Evolutionary conservation across 1,139 yeast genomes (phyloP), one percentile per base, ranked within the genome.

Genomic region (Taphrina betulina): DNA sequence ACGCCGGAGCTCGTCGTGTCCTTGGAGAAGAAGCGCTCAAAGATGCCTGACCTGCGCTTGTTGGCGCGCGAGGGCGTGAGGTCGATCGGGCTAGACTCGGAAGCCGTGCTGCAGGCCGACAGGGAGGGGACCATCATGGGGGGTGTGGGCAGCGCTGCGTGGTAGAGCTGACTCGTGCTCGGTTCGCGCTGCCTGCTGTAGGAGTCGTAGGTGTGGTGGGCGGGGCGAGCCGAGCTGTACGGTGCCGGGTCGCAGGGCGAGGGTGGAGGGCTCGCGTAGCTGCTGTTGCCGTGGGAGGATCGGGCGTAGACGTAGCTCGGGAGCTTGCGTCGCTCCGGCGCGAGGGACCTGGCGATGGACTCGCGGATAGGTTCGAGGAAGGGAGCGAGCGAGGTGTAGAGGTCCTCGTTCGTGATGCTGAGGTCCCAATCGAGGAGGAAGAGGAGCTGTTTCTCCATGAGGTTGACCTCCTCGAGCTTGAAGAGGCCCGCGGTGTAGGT

Each of bases 391-490:
- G 82, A 82, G 53, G 75, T 71, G 58, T 81, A 73, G 61, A 92
- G 76, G 65, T 92, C 97, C 48, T 78, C 76, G 64, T 81, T 82
- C 43, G 79, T 73, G 58, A 92, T 81, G 44, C 78, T 74, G 55
- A 90, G 73, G 65, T 87, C 82, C 97, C 97, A 92, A 64, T 86
- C 83, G 60, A 92, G 77, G 63, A 88, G 80, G 50, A 78, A 80
- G 56, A 90, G 79, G 63, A 92, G 75, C 71, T 92, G 97, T 63
- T 89, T 77, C 72, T 92, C 98, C 66, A 95, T 87, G 67, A 89
- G 81, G 71, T 92, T 92, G 58, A 92, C 90, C 67, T 92, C 97
- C 26, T 77, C 77, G 50, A 85, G 73, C 23, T 81, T 69, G 63
- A 92, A 78, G 58, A 92, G 74, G 0, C 96, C 96, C 68, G 83